Base-by-base conservation (phyloP, 805 yeast species). In the Ogataea nitratoaversa region DNA sequence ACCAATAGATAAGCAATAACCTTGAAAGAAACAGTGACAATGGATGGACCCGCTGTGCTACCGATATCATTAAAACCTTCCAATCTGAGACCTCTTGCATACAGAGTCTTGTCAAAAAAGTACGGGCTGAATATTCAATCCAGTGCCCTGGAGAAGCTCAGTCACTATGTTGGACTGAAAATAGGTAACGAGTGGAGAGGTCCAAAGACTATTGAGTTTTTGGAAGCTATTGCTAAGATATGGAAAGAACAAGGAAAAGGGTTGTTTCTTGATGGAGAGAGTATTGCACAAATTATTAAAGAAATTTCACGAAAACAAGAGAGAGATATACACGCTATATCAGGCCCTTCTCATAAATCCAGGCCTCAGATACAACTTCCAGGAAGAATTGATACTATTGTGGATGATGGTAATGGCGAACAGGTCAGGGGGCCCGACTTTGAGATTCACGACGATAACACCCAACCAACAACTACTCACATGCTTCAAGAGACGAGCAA, bases 191-290 rank as follows among this genome's bases (percentile, higher is more conserved):
- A 88, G 36, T 91, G 99, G 98, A 75, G 85, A 52, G 76, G 84
- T 8, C 67, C 77, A 0, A 69, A 71, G 42, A 70, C 87, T 1
- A 84, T 81, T 52, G 59, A 66, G 38, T 74, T 79, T 49, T 57
- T 91, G 19, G 98, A 93, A 54, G 82, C 79, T 8, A 72, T 91
- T 14, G 96, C 95, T 3, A 68, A 74, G 29, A 51, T 76, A 3
- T 91, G 98, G 98, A 89, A 88, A 53, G 84, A 78, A 34, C 95
- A 89, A 54, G 95, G 87, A 41, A 69, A 91, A 32, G 96, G 96
- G 0, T 54, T 89, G 7, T 91, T 91, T 50, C 69, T 91, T 2
- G 96, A 88, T 53, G 88, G 90, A 3, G 77, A 72, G 3, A 83
- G 86, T 3, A 70, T 89, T 13, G 60, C 64, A 1, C 75, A 73